A percentile compares a stretch with the other conserved stretches of the same genome.
Evolutionary conservation across 306 rosid species (phyloP).

Genomic region (Inga laurina): DNA sequence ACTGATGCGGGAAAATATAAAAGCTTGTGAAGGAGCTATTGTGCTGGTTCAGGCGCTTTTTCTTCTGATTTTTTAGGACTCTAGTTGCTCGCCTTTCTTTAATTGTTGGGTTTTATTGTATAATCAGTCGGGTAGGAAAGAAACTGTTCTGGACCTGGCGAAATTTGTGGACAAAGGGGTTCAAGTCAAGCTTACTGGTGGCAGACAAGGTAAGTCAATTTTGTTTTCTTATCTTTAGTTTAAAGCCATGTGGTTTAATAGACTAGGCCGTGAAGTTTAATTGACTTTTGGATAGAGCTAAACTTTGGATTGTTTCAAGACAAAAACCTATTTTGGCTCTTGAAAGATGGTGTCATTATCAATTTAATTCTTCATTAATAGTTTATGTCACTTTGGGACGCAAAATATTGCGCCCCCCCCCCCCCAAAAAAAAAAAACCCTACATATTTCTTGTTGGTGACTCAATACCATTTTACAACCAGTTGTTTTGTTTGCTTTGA

Average conservation of each 20-base stretch:
- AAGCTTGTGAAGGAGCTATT: not conserved
- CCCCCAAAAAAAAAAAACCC: not conserved
- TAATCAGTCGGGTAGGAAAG: conserved; percentile 70
- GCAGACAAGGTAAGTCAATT: conserved; percentile 65
- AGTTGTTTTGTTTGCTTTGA: no score
- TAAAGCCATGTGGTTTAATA: not conserved
- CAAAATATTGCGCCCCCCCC: not conserved
- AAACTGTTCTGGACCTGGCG: conserved; percentile 85
- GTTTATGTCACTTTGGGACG: not conserved
- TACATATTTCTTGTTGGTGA: not conserved
- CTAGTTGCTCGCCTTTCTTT: not conserved
- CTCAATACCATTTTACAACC: not conserved
- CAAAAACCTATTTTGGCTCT: not conserved
- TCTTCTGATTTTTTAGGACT: not conserved
- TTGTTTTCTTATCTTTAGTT: not conserved
- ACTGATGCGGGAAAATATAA: not conserved
- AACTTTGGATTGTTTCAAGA: not conserved
- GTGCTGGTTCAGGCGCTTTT: not conserved
- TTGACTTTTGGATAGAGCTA: not conserved
- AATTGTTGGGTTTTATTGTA: not conserved
- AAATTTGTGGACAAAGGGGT: conserved; percentile 95
- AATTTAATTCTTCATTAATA: not conserved
- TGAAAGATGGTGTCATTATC: not conserved
- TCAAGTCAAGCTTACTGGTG: conserved; percentile 90
- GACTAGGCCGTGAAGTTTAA: not conserved